Percentiles rank a stretch among this genome's conserved stretches.
Evolutionary conservation across 179 eudicot genomes (phyloP).

Genomic region (Vitellaria paradoxa): DNA sequence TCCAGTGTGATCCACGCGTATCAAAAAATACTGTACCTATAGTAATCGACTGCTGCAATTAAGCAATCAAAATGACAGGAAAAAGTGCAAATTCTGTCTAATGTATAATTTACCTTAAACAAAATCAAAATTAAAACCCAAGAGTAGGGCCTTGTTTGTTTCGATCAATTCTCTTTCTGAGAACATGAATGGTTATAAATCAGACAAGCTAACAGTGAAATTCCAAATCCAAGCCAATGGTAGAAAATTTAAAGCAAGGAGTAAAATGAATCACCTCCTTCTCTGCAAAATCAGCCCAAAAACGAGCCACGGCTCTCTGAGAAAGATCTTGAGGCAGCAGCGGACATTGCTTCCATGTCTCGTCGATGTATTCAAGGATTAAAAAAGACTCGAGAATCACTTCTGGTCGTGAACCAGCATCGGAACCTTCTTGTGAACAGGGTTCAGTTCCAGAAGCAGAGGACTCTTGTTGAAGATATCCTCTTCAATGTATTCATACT

Average conservation of each 20-base stretch:
- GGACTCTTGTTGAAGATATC: conserved; percentile 24
- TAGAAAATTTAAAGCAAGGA: neutral
- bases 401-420: conserved; percentile 16
- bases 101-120: no score
- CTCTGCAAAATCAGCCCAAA: conserved; percentile 9
- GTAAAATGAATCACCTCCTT: conserved; percentile 1
- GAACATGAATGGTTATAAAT: no score
- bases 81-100: no score
- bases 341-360: conserved; percentile 15
- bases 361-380: conserved; percentile 17
- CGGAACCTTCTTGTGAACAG: conserved; percentile 7
- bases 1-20: no score
- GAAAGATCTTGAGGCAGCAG: conserved; percentile 13
- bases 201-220: no score
- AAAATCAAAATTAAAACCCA: no score
- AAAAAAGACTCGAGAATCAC: conserved; percentile 4
- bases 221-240: neutral
- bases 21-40: no score
- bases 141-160: no score
- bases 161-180: no score
- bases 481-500: conserved; percentile 24
- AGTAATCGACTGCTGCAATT: no score
- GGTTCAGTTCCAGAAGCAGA: conserved; percentile 14
- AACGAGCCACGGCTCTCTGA: conserved; percentile 10
- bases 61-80: no score